Evolutionary conservation across 2,329 filamentous ascomycete genomes (phyloP).

Genomic region (Leptosphaerulina australis): DNA sequence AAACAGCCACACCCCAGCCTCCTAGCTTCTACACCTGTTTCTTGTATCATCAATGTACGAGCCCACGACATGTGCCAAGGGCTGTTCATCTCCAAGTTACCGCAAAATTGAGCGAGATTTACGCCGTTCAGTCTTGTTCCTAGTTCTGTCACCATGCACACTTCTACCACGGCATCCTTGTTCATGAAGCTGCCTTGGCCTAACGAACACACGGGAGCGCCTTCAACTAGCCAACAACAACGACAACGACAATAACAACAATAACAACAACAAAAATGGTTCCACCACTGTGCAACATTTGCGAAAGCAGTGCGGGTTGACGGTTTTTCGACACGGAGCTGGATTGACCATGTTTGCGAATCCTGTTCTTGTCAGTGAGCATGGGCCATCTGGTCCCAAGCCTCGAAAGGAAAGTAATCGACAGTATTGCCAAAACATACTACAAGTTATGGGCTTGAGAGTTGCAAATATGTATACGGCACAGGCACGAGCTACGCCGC

Average conservation of each 20-base stretch:
- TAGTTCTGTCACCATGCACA: constrained; percentile 1
- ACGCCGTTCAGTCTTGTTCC: not conserved
- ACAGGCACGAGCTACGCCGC: constrained; percentile 7
- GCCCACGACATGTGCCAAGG: constrained; percentile 7
- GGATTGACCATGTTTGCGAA: not conserved
- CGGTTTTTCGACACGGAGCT: not conserved
- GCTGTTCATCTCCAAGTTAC: not conserved
- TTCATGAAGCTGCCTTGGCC: constrained; percentile 11
- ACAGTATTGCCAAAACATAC: not conserved
- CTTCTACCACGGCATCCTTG: constrained; percentile 7
- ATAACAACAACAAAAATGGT: not conserved
- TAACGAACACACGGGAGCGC: not conserved
- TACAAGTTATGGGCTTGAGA: not conserved
- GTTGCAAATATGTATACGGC: constrained; percentile 1
- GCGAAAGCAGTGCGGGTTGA: not conserved
- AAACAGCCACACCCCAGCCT: constrained; percentile 10
- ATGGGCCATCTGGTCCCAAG: not conserved
- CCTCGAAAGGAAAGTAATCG: not conserved
- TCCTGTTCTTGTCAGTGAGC: not conserved
- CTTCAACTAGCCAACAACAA: not conserved
- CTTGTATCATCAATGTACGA: constrained; percentile 3
- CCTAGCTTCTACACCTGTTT: constrained; percentile 9
- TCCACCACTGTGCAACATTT: not conserved
- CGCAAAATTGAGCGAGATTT: not conserved
- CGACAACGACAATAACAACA: not conserved